Evolutionary conservation across 2,329 filamentous ascomycete species (phyloP), one percentile per base, ranked within the genome.

Genomic region (Leptographium flavum): DNA sequence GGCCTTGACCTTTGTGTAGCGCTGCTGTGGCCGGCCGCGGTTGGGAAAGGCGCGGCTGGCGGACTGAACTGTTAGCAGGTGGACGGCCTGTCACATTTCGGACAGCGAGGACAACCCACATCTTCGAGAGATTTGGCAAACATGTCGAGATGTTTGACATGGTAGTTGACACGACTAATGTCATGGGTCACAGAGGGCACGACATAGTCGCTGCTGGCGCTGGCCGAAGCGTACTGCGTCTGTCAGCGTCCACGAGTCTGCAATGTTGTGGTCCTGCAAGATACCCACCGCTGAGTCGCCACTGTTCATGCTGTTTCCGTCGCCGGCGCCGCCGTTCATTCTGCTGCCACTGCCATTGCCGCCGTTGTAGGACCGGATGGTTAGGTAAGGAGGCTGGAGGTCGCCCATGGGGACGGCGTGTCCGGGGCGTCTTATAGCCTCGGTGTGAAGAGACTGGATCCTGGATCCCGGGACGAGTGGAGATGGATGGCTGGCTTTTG

Each of bases 21-120:
- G 64, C 51, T 73, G 72, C 10, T 69, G 67, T 7, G 67, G 57
- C 45, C 64, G 63, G 31, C 71, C 71, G 38, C 65, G 65, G 53
- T 76, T 77, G 7, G 74, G 74, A 54, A 77, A 76, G 19, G 71
- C 71, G 50, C 71, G 64, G 31, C 62, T 60, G 33, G 71, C 73
- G 33, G 73, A 76, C 71, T 53, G 19, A 42, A 33, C 1, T 9
- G 36, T 31, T 28, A 43, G 40, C 28, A n/a, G 7, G 10, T 21
- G 21, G 15, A 41, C n/a, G 33, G 3, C 36, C 5, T 15, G 30
- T 14, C 5, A 14, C 33, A 23, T 14, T 23, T 42, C 32, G 17
- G 14, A 9, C 5, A 2, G 7, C 37, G 10, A 15, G 14, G 42
- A 6, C n/a, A 3, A 64, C 69, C 49, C 57, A 73, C 71, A 48